These are phyloP conservation scores for Cornus kousa DNA, from an alignment of 148 eudicot species.

Conservation along the genomic window DNA sequence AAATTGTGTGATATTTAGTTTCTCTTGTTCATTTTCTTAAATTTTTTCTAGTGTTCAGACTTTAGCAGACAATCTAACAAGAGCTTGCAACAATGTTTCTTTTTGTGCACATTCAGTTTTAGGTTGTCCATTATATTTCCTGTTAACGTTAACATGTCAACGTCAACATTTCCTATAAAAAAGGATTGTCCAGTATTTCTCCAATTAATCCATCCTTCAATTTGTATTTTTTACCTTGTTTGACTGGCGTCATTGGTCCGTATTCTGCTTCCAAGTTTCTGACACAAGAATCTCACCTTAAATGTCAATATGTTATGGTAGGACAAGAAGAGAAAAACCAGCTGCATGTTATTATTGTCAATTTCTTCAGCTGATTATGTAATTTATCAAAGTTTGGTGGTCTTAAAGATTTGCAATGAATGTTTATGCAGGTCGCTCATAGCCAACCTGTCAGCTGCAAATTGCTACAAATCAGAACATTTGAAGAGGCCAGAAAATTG, in stretches of 20 bases:
- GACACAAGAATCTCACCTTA: background rate
- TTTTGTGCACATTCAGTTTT: background rate
- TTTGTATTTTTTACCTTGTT: too few relatives aligned
- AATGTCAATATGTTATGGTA: background rate
- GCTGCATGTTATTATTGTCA: background rate
- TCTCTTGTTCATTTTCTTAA: too few relatives aligned
- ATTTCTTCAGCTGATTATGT: background rate
- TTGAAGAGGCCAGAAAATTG: slow-evolving; percentile 80
- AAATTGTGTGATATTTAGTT: too few relatives aligned
- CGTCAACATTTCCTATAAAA: too few relatives aligned
- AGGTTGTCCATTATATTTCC: background rate
- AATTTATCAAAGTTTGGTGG: background rate
- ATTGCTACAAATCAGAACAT: slow-evolving; percentile 83
- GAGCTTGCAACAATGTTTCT: background rate
- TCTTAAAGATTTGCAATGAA: background rate
- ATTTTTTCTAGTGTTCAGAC: background rate
- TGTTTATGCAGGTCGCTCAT: slow-evolving; percentile 54
- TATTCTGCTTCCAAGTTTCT: background rate
- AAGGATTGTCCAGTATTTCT: background rate
- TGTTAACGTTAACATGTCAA: too few relatives aligned
- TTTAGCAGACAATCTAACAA: background rate
- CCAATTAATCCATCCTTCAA: background rate
- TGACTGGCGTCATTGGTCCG: background rate
- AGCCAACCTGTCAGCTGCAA: slow-evolving; percentile 84
- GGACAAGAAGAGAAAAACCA: background rate